Base-by-base conservation (phyloP, 179 eudicot genomes). In the Corrigiola litoralis region DNA sequence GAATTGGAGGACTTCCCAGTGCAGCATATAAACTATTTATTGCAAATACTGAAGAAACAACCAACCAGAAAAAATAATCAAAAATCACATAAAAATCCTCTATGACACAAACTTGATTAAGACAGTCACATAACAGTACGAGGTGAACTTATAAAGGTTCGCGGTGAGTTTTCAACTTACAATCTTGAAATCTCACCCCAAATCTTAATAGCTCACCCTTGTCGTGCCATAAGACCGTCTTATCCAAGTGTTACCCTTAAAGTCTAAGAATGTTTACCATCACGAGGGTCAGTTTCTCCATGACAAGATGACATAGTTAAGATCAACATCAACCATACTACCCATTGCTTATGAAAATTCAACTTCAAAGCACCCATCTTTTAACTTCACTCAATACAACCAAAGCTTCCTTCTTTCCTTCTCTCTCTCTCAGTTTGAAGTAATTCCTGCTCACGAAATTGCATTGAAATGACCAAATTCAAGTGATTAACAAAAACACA, bases 21-120 rank as follows among this genome's bases (percentile, higher is more conserved):
- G 99, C 85, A 80, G 82, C 85, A 74, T 88, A 80, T 61, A 95
- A 81, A 56, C 75, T 80, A 67, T 95, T 91, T 38, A 95, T 91
- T 46, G 97, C 99, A 73, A 84, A 79, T 72, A 95, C 99, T 95
- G 83, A 27, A 34, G 27, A 59, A 63, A 25, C 16, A 54, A n/a
- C n/a, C n/a, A n/a, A n/a, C n/a, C n/a, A 46, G 52, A 53, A 55
- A 16, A 34, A 58, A 55, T 11, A 33, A 3, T 12, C 55, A 25
- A 58, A 38, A 55, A 14, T 37, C 13, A 51, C 8, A 44, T 1
- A 12, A 21, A 21, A n/a, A n/a, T n/a, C n/a, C n/a, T n/a, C n/a
- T n/a, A n/a, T n/a, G n/a, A n/a, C n/a, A n/a, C n/a, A n/a, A n/a
- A n/a, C n/a, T n/a, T n/a, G n/a, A n/a, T n/a, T n/a, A n/a, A n/a